These are phyloP conservation scores for Alternaria alternata DNA, from an alignment of 2,329 filamentous ascomycete species.

Conservation along the genomic window DNA sequence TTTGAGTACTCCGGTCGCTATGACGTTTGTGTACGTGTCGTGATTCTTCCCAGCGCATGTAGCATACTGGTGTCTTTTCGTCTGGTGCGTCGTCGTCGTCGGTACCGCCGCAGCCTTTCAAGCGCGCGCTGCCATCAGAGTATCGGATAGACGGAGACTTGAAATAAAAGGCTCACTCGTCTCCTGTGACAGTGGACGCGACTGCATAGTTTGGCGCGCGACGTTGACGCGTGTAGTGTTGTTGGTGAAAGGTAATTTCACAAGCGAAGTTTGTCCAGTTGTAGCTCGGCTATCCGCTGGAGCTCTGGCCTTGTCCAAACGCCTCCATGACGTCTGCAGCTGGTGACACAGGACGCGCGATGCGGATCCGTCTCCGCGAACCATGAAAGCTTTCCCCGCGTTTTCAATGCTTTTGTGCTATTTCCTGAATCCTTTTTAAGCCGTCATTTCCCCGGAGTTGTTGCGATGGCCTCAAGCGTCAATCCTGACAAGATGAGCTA, in stretches of 20 bases:
- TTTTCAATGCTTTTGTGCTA: constrained; percentile 14
- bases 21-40: neutral
- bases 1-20: constrained; percentile 36
- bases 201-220: neutral
- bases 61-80: neutral
- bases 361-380: constrained; percentile 29
- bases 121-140: neutral
- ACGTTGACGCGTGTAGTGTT: constrained; percentile 3
- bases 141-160: neutral
- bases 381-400: constrained; percentile 32
- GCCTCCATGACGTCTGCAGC: constrained; percentile 34
- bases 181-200: neutral
- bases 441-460: neutral
- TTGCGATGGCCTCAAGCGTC: constrained; percentile 14
- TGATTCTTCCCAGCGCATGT: neutral
- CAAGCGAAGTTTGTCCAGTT: constrained; percentile 21
- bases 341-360: constrained; percentile 24
- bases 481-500: constrained; percentile 36
- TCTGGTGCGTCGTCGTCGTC: neutral
- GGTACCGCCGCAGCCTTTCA: neutral
- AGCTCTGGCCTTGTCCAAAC: constrained; percentile 20
- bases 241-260: constrained; percentile 15
- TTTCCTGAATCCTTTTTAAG: constrained; percentile 3
- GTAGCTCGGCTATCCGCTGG: constrained; percentile 28
- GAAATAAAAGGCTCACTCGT: neutral